Percentiles rank a stretch among this genome's conserved stretches.
These are phyloP conservation scores for Stromatinia cepivora DNA, from an alignment of 2,329 filamentous ascomycete species.

Conservation along the genomic window DNA sequence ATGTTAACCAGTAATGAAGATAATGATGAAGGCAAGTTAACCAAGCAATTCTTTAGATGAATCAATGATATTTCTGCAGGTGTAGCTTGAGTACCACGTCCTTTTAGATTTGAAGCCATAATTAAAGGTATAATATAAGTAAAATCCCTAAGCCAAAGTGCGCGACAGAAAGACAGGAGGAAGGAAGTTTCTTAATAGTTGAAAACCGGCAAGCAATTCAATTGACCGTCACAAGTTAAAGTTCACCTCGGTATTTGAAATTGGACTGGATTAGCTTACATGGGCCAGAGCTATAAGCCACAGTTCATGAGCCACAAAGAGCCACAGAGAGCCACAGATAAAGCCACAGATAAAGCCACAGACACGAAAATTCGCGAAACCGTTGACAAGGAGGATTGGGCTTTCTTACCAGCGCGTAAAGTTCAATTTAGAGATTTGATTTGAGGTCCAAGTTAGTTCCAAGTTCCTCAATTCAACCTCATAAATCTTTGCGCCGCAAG, in stretches of 20 bases:
- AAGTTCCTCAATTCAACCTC: constrained; percentile 20
- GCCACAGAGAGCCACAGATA: constrained; percentile 6
- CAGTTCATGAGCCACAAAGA: not conserved
- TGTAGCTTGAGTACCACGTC: constrained; percentile 59
- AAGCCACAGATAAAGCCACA: not conserved
- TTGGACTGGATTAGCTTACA: not conserved
- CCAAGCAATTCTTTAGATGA: constrained; percentile 89
- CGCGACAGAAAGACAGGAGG: not conserved
- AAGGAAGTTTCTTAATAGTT: not conserved
- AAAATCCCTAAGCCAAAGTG: constrained; percentile 11
- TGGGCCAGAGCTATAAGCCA: not conserved
- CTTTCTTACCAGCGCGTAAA: constrained; percentile 20
- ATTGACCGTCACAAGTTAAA: constrained; percentile 6
- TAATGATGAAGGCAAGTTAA: constrained; percentile 84
- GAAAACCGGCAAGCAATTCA: not conserved
- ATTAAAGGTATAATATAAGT: constrained; percentile 16
- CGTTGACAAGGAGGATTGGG: constrained; percentile 14
- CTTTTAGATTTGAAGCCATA: constrained; percentile 34
- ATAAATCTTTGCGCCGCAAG: constrained; percentile 15
- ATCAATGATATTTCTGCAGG: constrained; percentile 82
- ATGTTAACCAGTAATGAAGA: constrained; percentile 84
- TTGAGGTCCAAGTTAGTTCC: constrained; percentile 5
- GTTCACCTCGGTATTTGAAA: constrained; percentile 18
- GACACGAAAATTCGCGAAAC: constrained; percentile 21
- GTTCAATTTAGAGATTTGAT: constrained; percentile 23